A percentile compares a stretch with the other conserved stretches of the same genome.
Evolutionary conservation across 306 rosid genomes (phyloP).

Genomic region (Herpetospermum pedunculosum): DNA sequence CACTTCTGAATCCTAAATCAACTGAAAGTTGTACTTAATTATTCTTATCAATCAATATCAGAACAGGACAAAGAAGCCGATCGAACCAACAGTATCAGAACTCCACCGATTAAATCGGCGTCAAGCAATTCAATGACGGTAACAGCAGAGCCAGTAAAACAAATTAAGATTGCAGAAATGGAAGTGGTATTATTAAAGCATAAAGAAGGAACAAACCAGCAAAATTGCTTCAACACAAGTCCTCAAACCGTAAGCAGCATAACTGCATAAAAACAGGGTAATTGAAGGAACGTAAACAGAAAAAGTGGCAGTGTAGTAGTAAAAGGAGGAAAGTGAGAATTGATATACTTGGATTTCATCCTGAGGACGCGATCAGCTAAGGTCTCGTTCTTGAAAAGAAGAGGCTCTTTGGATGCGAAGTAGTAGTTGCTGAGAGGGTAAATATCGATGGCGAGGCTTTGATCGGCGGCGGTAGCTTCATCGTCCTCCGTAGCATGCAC

Average conservation of each 20-base stretch:
- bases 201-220: constrained; percentile 37
- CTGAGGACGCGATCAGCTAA: constrained; percentile 37
- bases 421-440: constrained; percentile 64
- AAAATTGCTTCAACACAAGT: constrained; percentile 65
- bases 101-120: background rate
- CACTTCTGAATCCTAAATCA: background rate
- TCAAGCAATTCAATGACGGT: background rate
- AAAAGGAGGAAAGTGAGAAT: background rate
- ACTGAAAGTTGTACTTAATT: background rate
- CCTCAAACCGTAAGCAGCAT: constrained; percentile 59
- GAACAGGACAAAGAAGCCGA: background rate
- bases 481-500: background rate
- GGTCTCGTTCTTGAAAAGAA: constrained; percentile 40
- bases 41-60: background rate
- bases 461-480: background rate
- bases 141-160: background rate
- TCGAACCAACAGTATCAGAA: background rate
- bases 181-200: background rate
- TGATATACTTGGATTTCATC: constrained; percentile 46
- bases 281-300: background rate
- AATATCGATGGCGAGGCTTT: constrained; percentile 27
- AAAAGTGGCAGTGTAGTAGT: background rate
- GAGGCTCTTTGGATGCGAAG: constrained; percentile 54
- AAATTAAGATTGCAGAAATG: background rate
- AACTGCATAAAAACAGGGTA: constrained; percentile 29